Evolutionary conservation across 768 basidiomycete species (phyloP).

Genomic region (Dentipellis sp.): DNA sequence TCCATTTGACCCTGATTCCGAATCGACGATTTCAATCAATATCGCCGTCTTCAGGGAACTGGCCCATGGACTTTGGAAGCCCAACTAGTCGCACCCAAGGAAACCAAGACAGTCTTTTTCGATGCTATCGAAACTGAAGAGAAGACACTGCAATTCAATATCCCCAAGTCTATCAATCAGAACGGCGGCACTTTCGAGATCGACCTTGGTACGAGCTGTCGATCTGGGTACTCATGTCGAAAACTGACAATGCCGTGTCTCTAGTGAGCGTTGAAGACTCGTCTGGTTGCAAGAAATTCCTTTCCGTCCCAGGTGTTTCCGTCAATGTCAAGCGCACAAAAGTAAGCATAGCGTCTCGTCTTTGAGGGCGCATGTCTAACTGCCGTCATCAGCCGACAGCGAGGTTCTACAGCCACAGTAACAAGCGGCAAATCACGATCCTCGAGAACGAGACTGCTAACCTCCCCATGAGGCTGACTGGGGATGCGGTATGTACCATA

Average conservation of each 20-base stretch:
- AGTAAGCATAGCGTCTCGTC: constrained; percentile 31
- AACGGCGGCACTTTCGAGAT: constrained; percentile 76
- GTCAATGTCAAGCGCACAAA: constrained; percentile 80
- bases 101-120: constrained; percentile 49
- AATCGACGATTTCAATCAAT: constrained; percentile 1
- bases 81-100: constrained; percentile 67
- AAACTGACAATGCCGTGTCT: constrained; percentile 6
- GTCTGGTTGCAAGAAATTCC: constrained; percentile 72
- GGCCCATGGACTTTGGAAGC: constrained; percentile 86
- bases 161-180: constrained; percentile 54
- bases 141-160: constrained; percentile 52
- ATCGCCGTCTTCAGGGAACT: constrained; percentile 52
- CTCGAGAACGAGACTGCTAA: constrained; percentile 65
- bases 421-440: constrained; percentile 49
- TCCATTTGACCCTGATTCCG: no score
- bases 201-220: constrained; percentile 46
- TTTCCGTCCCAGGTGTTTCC: constrained; percentile 68
- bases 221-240: not conserved
- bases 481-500: constrained; percentile 62
- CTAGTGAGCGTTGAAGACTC: constrained; percentile 79
- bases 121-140: constrained; percentile 44
- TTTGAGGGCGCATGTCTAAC: not conserved
- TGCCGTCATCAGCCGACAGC: constrained; percentile 66
- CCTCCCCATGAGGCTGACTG: constrained; percentile 81
- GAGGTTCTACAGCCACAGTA: constrained; percentile 68